Evolutionary conservation across 2,329 filamentous ascomycete genomes (phyloP).

Genomic region (Ophiosphaerella narmari): DNA sequence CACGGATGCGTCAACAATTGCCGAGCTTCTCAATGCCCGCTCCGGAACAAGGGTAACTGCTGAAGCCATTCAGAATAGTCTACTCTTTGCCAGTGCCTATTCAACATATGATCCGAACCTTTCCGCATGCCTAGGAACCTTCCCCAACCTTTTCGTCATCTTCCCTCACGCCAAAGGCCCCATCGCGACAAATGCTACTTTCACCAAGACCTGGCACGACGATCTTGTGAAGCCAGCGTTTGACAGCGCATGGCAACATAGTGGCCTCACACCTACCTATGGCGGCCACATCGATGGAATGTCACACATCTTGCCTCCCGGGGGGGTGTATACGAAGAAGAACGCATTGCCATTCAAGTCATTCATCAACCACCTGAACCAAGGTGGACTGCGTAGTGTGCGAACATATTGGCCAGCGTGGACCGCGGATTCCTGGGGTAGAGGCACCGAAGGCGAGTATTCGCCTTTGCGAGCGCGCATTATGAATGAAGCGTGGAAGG

Average conservation of each 20-base stretch:
- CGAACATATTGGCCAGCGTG: conserved; percentile 12
- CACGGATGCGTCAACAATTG: conserved; percentile 10
- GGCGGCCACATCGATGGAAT: background rate
- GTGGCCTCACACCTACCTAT: conserved; percentile 2
- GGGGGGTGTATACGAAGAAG: background rate
- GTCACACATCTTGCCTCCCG: conserved; percentile 1
- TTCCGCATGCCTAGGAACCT: background rate
- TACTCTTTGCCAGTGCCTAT: conserved; percentile 11
- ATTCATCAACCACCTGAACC: conserved; percentile 3
- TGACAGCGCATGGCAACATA: conserved; percentile 20
- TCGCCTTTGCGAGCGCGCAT: conserved; percentile 3
- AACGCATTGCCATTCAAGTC: conserved; percentile 5
- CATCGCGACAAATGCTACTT: conserved; percentile 1
- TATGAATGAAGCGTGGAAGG: conserved; percentile 15
- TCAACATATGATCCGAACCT: background rate
- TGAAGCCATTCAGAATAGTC: conserved; percentile 3
- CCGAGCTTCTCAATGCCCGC: background rate
- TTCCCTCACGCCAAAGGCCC: conserved; percentile 17
- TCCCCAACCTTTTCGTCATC: conserved; percentile 19
- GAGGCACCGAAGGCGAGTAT: conserved; percentile 5
- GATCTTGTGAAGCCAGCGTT: conserved; percentile 25
- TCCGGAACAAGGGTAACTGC: background rate
- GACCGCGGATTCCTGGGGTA: background rate
- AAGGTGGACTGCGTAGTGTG: background rate
- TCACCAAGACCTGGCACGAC: conserved; percentile 25